Percentiles rank a stretch among this genome's conserved stretches.
phyloP scores from a whole-genome alignment of 768 basidiomycete species.

The Mycena olivaceomarginata region DNA sequence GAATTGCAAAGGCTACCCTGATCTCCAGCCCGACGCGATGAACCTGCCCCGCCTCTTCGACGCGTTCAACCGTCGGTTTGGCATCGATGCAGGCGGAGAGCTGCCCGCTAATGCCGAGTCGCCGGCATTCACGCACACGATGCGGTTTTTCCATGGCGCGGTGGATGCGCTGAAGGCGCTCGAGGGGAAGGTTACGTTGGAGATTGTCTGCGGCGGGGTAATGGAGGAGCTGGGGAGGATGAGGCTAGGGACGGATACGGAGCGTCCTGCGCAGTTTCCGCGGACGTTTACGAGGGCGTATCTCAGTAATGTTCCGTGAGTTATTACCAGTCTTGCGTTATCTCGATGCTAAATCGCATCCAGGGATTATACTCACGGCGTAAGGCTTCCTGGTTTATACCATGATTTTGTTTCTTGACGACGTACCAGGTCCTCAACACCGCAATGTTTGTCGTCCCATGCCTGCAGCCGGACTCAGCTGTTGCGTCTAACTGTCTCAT shows the following conservation, averaged over 20 bases:
- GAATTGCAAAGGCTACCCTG: conserved; percentile 39
- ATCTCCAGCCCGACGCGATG: conserved; percentile 43
- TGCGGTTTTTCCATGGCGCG: conserved; percentile 52
- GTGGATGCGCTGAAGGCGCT: conserved; percentile 49
- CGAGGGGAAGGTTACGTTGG: conserved; percentile 49
- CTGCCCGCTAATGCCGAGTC: conserved; percentile 40
- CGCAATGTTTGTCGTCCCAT: conserved; percentile 50
- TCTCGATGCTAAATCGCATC: background rate
- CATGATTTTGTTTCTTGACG: background rate
- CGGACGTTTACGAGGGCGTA: conserved; percentile 56
- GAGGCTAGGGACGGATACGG: conserved; percentile 46
- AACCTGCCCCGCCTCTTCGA: conserved; percentile 44
- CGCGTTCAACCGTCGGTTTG: conserved; percentile 45
- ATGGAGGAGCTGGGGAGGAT: conserved; percentile 55
- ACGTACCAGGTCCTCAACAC: conserved; percentile 46
- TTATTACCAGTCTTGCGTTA: background rate
- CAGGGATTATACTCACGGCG: conserved; percentile 57
- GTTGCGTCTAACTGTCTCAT: conserved; percentile 53
- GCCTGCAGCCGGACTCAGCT: conserved; percentile 50
- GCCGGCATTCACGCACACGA: conserved; percentile 48
- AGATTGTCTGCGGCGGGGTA: conserved; percentile 55
- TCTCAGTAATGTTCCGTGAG: conserved; percentile 59
- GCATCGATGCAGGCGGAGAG: conserved; percentile 34
- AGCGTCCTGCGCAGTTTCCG: conserved; percentile 52
- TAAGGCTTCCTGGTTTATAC: background rate